Base-by-base conservation (phyloP, 495 filamentous ascomycete genomes). In the Hyaloscypha bicolor region DNA sequence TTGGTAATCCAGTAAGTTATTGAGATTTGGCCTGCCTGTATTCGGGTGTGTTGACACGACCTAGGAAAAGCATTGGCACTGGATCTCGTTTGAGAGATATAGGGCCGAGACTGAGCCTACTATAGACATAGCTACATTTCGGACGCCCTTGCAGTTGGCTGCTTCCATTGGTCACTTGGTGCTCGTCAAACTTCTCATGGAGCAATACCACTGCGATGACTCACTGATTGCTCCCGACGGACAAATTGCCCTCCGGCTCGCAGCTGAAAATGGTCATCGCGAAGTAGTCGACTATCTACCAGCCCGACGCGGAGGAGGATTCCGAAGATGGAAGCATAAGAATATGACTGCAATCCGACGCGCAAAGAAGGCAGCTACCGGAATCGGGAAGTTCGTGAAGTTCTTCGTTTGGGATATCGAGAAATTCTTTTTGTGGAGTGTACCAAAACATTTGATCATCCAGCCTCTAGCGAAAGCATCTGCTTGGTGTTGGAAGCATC, bases 381-480 rank as follows among this genome's bases (percentile, higher is more conserved):
- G 68, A 6, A 67, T 79, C 11, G 62, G 22, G 2, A 21, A 21
- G 25, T 76, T 79, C 42, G 33, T 67, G 9, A 55, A 67, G 60
- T 69, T 76, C 11, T 69, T 78, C 12, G 29, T 74, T 19, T 79
- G 69, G 68, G 48, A 66, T 8, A 42, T 76, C 0, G 77, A 75
- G n/a, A 74, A 68, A 67, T 77, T 76, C 33, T 61, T 77, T 6
- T 4, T 77, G 6, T 80, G 73, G 71, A 64, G 37, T 3, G 12
- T 71, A 25, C 76, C 76, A 4, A 79, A 76, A 62, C 59, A 78
- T 39, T 32, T 70, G 22, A 59, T 82, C 21, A 68, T 80, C 8
- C 9, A 65, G 57, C 76, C 78, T 21, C 0, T 71, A 4, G 14
- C 4, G 22, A 69, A 73, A 25, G 35, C 55, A 11, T 55, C 52